Evolutionary conservation across 805 yeast genomes (phyloP), one percentile per base, ranked within the genome.

Genomic region (Starmerella bacillaris): DNA sequence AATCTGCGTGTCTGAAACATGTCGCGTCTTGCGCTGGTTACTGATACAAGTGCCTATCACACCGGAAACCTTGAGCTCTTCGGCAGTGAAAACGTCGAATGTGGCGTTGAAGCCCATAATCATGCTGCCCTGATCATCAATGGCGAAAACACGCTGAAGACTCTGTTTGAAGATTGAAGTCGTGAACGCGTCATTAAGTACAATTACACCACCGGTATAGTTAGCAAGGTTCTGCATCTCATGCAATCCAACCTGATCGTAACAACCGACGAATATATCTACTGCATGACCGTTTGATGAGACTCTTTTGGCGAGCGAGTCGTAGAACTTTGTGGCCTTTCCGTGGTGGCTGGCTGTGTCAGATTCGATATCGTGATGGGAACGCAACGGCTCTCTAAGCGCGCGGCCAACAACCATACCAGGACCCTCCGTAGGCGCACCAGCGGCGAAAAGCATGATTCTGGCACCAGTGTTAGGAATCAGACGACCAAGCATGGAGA

Each of bases 281-380:
- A 84, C 73, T 20, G 86, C 70, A 51, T 80, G 93, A 12, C 82
- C 78, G 44, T 71, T 69, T 18, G 60, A 57, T 32, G 86, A 69
- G 24, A 79, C 79, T 45, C 74, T 75, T 30, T 70, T 66, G 26
- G 92, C 77, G 31, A 84, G 55, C 26, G 64, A 60, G 42, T 78
- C 84, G 57, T 83, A 84, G 51, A 72, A 83, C 55, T 79, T 75
- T 48, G 67, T 68, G 7, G 94, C 92, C 55, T 78, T 79, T 51
- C 78, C 76, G 61, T 73, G 79, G 55, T 83, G 93, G 51, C 75
- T 75, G 37, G 94, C 92, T 33, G 67, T 58, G 49, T 86, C 95
- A 46, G 83, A 74, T 56, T 89, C 96, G 46, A 89, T 79, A 55
- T 89, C 98, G 51, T 78, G 80, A 59, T 89, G 99, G 6, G 98